Conservation (phyloP, 352 stramenopile genomes). For the Globisporangium irregulare region DNA sequence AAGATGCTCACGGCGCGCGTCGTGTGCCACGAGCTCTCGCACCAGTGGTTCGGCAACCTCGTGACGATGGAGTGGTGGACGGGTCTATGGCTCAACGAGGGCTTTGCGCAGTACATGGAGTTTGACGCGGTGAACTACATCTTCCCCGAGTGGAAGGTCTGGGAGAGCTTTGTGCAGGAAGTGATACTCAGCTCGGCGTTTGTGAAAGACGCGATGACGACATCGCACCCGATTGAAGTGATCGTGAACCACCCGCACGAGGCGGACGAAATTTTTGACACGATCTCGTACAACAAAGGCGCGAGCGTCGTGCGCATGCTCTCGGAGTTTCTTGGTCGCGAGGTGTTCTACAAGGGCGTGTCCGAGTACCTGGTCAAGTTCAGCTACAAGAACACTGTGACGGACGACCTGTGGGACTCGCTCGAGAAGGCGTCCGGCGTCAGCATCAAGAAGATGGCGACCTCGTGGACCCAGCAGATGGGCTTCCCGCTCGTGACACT, state of each 20-base stretch:
- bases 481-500: conserved; percentile 92
- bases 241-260: conserved; percentile 91
- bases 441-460: conserved; percentile 91
- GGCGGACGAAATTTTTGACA: conserved; percentile 98
- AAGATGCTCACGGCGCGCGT: conserved; percentile 87
- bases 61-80: conserved; percentile 98
- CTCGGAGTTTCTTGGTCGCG: conserved; percentile 61
- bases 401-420: conserved; percentile 93
- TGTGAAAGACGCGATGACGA: conserved; percentile 90
- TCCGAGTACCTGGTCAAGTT: conserved; percentile 92
- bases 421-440: conserved; percentile 90
- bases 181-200: conserved; percentile 77
- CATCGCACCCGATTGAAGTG: conserved; percentile 94
- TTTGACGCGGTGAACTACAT: conserved; percentile 92
- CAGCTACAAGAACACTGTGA: conserved; percentile 96
- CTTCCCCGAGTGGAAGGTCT: conserved; percentile 94
- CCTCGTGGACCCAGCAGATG: conserved; percentile 93
- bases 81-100: conserved; percentile 97
- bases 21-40: conserved; percentile 97
- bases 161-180: conserved; percentile 93
- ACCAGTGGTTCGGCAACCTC: conserved; percentile 97
- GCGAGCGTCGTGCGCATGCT: conserved; percentile 74
- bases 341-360: conserved; percentile 83
- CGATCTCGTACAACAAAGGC: conserved; percentile 95
- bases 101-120: conserved; percentile 97